Evolutionary conservation across 2,329 filamentous ascomycete genomes (phyloP), one percentile per base, ranked within the genome.

Genomic region (Clarireedia monteithiana): DNA sequence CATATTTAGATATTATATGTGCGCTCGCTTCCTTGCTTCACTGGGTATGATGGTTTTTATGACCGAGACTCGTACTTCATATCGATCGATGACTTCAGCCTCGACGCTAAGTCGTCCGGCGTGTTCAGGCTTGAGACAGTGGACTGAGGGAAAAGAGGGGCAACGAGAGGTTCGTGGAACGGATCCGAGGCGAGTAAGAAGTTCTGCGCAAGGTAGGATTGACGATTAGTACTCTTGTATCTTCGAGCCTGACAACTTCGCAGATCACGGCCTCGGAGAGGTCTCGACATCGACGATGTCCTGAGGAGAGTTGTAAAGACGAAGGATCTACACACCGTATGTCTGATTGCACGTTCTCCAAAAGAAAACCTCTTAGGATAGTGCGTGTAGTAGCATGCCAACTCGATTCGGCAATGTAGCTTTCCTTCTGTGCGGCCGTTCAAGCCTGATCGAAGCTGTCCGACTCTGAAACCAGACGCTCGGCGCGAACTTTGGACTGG

Each of bases 71-170:
- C 30, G 53, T 45, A 55, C 47, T 50, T 55, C 53, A 55, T 55
- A 40, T 55, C 52, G 45, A 54, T 55, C 52, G 45, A 54, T 39
- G 38, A 36, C 47, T 50, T 55, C 53, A 50, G 47, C 53, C 47
- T 55, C 53, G 44, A 24, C 20, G 47, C 39, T 47, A 49, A 24
- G 39, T 45, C 24, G 26, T 47, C 23, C 23, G 24, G 23, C 15
- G 44, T 47, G 24, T 30, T 30, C n/a, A 30, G 47, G 47, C 27
- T 50, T 45, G 38, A 50, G 27, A 46, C 53, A 50, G 39, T 9
- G 27, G 17, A 34, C 39, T 7, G 45, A 42, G 9, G 17, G 46
- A 7, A 36, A 14, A 27, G 45, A 49, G 26, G 46, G 46, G 38
- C 52, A 48, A 49, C 30, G 52, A 34, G 30, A 34, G 12, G 5